These are phyloP conservation scores for Pyrenochaeta sp. DNA, from an alignment of 2,329 filamentous ascomycete species.

Conservation along the genomic window DNA sequence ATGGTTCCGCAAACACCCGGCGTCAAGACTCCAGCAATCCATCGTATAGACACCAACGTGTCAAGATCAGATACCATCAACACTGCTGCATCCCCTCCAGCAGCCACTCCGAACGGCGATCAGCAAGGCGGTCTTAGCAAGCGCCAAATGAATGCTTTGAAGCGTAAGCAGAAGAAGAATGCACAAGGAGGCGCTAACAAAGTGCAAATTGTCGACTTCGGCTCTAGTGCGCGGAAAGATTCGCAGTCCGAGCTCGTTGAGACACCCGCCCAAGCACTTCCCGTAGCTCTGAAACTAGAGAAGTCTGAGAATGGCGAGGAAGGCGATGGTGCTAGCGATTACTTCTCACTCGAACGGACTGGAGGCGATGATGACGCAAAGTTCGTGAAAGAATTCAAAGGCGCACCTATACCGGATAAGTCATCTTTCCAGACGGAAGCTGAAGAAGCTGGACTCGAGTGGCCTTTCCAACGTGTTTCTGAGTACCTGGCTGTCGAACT, in stretches of 20 bases:
- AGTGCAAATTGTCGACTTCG: conserved; percentile 83
- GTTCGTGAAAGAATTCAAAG: conserved; percentile 95
- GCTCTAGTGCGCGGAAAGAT: conserved; percentile 69
- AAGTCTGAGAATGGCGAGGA: conserved; percentile 69
- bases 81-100: conserved; percentile 56
- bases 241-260: conserved; percentile 66
- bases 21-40: conserved; percentile 45
- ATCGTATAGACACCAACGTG: conserved; percentile 62
- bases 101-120: conserved; percentile 53
- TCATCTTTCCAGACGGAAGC: conserved; percentile 83
- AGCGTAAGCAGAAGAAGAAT: conserved; percentile 91
- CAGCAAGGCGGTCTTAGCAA: conserved; percentile 72
- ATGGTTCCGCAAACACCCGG: conserved; percentile 54
- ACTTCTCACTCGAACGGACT: conserved; percentile 85
- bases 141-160: conserved; percentile 91
- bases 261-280: conserved; percentile 58
- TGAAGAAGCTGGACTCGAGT: conserved; percentile 80
- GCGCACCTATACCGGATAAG: conserved; percentile 79
- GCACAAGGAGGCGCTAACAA: conserved; percentile 90
- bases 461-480: conserved; percentile 93
- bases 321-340: conserved; percentile 65
- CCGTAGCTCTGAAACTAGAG: conserved; percentile 64
- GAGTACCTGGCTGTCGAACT: conserved; percentile 94
- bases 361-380: conserved; percentile 89
- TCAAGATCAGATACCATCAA: conserved; percentile 56